Evolutionary conservation across 208 protist genomes (phyloP).

Genomic region (Crithidia sp.): DNA sequence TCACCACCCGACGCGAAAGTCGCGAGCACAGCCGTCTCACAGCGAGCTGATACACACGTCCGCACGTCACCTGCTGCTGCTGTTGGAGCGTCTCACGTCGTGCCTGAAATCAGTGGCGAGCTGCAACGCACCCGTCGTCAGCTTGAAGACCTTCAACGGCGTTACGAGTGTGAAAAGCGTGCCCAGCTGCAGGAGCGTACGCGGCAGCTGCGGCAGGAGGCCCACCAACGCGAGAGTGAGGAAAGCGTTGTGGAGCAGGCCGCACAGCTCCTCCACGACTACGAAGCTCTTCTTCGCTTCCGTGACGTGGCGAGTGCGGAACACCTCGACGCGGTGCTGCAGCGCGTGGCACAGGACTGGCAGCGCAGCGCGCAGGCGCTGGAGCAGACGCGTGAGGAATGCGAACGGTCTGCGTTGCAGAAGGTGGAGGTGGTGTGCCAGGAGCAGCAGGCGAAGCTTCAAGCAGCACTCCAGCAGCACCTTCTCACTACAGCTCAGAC

Average conservation of each 20-base stretch:
- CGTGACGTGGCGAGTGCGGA: constrained; percentile 19
- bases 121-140: constrained; percentile 22
- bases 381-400: constrained; percentile 22
- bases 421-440: constrained; percentile 6
- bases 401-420: constrained; percentile 1
- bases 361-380: constrained; percentile 16
- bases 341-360: constrained; percentile 27
- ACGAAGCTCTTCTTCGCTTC: constrained; percentile 24
- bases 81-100: neutral
- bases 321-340: constrained; percentile 21
- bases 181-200: constrained; percentile 33
- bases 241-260: constrained; percentile 20
- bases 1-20: neutral
- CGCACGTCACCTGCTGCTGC: neutral
- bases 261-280: constrained; percentile 28
- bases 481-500: neutral
- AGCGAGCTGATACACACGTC: too few species aligned
- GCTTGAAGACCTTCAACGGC: constrained; percentile 30
- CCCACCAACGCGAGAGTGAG: constrained; percentile 10
- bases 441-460: constrained; percentile 12
- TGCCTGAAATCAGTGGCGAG: neutral
- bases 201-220: constrained; percentile 30
- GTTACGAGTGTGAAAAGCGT: constrained; percentile 28
- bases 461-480: constrained; percentile 6
- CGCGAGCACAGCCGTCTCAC: too few species aligned